These are phyloP conservation scores for Sungouiozyma intestinalis DNA, from an alignment of 805 yeast species.

Conservation along the genomic window DNA sequence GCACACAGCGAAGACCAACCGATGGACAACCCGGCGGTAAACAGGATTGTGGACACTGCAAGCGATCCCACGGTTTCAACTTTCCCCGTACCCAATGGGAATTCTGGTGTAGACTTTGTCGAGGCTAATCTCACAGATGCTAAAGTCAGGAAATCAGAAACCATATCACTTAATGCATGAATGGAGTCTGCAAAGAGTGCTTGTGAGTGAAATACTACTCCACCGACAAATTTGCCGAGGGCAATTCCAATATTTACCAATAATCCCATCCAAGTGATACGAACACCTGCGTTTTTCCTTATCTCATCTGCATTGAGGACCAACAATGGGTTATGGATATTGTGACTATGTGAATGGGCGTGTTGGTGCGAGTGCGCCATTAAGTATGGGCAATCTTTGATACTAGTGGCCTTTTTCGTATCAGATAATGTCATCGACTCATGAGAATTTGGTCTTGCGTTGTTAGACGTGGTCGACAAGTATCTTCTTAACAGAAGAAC, in stretches of 20 bases:
- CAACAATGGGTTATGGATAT: constrained; percentile 22
- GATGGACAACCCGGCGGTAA: constrained; percentile 80
- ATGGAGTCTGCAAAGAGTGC: constrained; percentile 90
- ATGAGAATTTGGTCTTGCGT: not conserved
- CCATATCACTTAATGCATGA: constrained; percentile 82
- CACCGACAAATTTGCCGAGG: constrained; percentile 73
- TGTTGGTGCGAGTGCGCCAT: constrained; percentile 8
- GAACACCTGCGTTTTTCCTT: constrained; percentile 66
- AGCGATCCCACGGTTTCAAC: constrained; percentile 86
- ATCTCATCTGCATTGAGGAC: constrained; percentile 35
- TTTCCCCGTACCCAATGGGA: constrained; percentile 87
- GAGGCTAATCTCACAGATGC: constrained; percentile 75
- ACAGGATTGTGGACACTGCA: constrained; percentile 70
- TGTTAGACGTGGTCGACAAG: not conserved
- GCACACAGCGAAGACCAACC: constrained; percentile 75
- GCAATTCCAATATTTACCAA: constrained; percentile 78
- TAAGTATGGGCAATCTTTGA: not conserved
- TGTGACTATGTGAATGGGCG: constrained; percentile 15
- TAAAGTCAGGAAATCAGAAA: constrained; percentile 80
- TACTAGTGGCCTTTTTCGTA: not conserved
- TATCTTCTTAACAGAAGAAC: not conserved
- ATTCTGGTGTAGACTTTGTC: constrained; percentile 45
- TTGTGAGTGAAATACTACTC: constrained; percentile 85
- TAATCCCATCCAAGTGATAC: constrained; percentile 85
- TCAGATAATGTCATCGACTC: not conserved